These are phyloP conservation scores for Thermochaetoides thermophila DNA, from an alignment of 495 filamentous ascomycete species.

Conservation along the genomic window DNA sequence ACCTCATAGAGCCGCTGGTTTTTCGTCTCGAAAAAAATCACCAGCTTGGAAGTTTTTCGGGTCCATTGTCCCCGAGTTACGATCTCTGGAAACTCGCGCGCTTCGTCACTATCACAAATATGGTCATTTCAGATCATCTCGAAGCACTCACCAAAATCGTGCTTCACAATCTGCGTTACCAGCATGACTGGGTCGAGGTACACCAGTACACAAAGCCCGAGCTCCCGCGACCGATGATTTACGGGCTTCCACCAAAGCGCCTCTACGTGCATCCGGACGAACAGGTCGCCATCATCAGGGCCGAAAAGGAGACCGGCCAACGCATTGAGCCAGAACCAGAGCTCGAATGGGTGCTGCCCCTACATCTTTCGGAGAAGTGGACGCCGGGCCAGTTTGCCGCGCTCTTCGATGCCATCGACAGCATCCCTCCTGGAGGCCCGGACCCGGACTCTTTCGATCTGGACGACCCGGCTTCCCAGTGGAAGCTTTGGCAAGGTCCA, in stretches of 20 bases:
- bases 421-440: conserved; percentile 24
- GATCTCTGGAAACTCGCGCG: no score
- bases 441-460: conserved; percentile 8
- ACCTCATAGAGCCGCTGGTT: no score
- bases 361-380: conserved; percentile 70
- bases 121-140: conserved; percentile 7
- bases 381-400: conserved; percentile 56
- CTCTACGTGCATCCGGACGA: conserved; percentile 91
- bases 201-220: conserved; percentile 37
- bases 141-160: conserved; percentile 48
- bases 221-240: conserved; percentile 53
- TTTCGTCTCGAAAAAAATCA: no score
- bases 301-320: conserved; percentile 23
- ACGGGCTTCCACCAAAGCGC: conserved; percentile 72
- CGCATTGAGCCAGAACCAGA: conserved; percentile 37
- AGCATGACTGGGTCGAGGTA: conserved; percentile 73
- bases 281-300: conserved; percentile 63
- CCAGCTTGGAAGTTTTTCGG: no score
- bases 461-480: conserved; percentile 11
- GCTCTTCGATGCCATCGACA: conserved; percentile 62
- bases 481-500: conserved; percentile 25
- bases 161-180: conserved; percentile 66
- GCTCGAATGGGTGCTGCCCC: conserved; percentile 78
- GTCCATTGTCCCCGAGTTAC: no score
- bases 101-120: no score